Conservation (phyloP, 2,329 filamentous ascomycete genomes). For the Talaromyces rugulosus region DNA sequence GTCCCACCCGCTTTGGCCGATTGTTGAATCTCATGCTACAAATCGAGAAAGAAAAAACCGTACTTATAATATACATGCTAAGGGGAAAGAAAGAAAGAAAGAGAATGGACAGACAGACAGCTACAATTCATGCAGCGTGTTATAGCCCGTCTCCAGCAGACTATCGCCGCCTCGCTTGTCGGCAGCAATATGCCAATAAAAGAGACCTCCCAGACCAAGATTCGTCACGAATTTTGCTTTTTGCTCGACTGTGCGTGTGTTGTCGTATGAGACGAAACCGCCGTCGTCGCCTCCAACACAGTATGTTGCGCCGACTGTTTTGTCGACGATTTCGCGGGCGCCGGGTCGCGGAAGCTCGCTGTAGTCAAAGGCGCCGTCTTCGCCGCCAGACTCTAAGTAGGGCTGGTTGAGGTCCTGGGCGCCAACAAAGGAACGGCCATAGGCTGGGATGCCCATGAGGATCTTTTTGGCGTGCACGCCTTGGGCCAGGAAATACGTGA, state of each 20-base stretch:
- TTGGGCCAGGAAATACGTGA: slow-evolving; percentile 61
- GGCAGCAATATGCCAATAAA: slow-evolving; percentile 76
- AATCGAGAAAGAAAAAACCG: neutral
- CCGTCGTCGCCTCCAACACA: slow-evolving; percentile 64
- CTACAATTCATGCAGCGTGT: slow-evolving; percentile 46
- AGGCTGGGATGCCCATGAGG: slow-evolving; percentile 69
- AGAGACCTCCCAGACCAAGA: slow-evolving; percentile 68
- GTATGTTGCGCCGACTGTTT: slow-evolving; percentile 63
- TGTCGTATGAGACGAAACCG: slow-evolving; percentile 77
- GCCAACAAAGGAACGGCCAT: slow-evolving; percentile 69
- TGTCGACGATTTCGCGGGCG: slow-evolving; percentile 65
- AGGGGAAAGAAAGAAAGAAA: neutral
- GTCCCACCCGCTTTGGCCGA: neutral
- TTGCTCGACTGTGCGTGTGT: slow-evolving; percentile 67
- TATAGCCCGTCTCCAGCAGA: slow-evolving; percentile 58
- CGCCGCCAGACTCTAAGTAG: slow-evolving; percentile 50
- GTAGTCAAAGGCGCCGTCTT: slow-evolving; percentile 72
- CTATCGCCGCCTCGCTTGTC: slow-evolving; percentile 59
- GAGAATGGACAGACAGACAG: too few relatives aligned
- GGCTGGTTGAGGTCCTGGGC: slow-evolving; percentile 62
- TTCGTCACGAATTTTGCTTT: slow-evolving; percentile 72
- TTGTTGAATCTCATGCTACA: neutral
- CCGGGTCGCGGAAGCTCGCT: slow-evolving; percentile 59
- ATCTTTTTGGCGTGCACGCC: slow-evolving; percentile 69
- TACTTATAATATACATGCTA: neutral